These are phyloP conservation scores for Lolium perenne DNA, from an alignment of 176 grass and related monocot species.

Conservation along the genomic window DNA sequence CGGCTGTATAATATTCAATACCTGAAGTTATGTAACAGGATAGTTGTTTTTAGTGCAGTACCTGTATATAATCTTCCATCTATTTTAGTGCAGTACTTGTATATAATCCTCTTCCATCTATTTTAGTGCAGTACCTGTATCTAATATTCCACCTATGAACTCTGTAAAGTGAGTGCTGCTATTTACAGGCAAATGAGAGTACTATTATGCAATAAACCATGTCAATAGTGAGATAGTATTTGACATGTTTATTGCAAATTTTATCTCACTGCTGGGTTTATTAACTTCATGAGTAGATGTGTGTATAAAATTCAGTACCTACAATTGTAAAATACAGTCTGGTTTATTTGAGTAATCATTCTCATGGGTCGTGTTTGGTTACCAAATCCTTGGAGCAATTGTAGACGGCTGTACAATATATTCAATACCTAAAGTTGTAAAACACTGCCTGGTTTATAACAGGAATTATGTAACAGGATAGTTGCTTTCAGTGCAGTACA, in stretches of 20 bases:
- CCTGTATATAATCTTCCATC: no score
- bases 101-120: no score
- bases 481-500: no score
- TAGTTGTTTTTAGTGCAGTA: no score
- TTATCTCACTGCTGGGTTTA: no score
- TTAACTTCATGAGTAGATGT: no score
- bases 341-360: background rate
- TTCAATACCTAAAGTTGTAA: background rate
- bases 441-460: background rate
- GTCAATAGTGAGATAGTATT: background rate
- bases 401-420: background rate
- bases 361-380: background rate
- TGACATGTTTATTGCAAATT: no score
- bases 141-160: no score
- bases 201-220: background rate
- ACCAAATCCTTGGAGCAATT: background rate
- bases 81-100: no score
- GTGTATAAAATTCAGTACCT: background rate
- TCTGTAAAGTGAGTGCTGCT: no score
- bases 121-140: no score
- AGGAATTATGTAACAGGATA: background rate
- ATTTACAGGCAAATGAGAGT: no score
- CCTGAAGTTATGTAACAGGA: background rate
- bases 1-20: background rate
- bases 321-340: conserved; percentile 1